Conservation (phyloP, 495 filamentous ascomycete species). For the Sporormia fimetaria region DNA sequence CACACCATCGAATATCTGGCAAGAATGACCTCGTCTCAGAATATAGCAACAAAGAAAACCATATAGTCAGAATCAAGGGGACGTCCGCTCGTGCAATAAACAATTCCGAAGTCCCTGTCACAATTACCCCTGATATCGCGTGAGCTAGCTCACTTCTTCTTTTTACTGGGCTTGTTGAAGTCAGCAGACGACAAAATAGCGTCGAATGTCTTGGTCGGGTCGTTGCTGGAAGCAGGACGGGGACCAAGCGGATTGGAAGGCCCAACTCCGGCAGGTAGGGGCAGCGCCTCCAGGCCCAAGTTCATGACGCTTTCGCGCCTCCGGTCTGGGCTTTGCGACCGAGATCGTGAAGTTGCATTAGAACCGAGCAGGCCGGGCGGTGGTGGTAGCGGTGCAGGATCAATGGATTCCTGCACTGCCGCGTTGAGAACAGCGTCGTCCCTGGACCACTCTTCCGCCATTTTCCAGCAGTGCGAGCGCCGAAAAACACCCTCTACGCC, state of each 20-base stretch:
- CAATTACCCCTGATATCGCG: too few species aligned
- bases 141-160: conserved; percentile 31
- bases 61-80: too few species aligned
- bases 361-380: conserved; percentile 7
- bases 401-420: conserved; percentile 16
- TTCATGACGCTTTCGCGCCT: conserved; percentile 28
- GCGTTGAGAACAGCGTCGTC: conserved; percentile 26
- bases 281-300: conserved; percentile 33
- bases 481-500: conserved; percentile 83
- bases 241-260: conserved; percentile 8
- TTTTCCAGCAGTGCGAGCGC: conserved; percentile 82
- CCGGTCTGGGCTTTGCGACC: conserved; percentile 17
- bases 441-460: conserved; percentile 59
- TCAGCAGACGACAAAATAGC: conserved; percentile 45
- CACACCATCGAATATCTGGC: too few species aligned
- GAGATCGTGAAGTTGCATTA: conserved; percentile 2
- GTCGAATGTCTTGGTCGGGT: conserved; percentile 49
- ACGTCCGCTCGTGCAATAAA: too few species aligned
- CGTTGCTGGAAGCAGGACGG: conserved; percentile 17
- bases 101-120: too few species aligned
- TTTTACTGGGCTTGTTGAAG: conserved; percentile 35
- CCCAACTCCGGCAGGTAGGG: conserved; percentile 31
- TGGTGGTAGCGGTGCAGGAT: conserved; percentile 13
- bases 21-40: too few species aligned
- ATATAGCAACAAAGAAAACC: too few species aligned